Base-by-base conservation (phyloP, 2,329 filamentous ascomycete species). In the Penicillium thymicola region DNA sequence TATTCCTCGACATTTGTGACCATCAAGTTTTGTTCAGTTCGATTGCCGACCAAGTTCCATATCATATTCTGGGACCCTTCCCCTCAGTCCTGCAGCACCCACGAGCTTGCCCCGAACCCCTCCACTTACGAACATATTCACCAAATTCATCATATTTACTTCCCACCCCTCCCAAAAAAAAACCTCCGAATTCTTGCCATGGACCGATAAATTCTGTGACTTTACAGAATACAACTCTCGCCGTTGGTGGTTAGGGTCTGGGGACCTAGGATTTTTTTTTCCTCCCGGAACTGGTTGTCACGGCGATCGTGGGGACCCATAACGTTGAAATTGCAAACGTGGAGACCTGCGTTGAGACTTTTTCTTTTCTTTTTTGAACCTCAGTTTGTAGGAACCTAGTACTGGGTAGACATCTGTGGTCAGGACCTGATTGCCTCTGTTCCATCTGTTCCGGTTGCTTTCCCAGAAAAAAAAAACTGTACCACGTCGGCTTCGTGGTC, bases 181-280 rank as follows among this genome's bases (percentile, higher is more conserved):
- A 48, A 28, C 27, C 21, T 16, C 41, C 41, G 52, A 51, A n/a
- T 23, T 30, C 23, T 64, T 62, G 64, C 51, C 66, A 72, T 72
- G 70, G 62, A 65, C 59, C 66, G 71, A 49, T 72, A 67, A 64
- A 44, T 50, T 54, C 58, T 55, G 54, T 51, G 49, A 46, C 55
- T 51, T 28, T 7, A 54, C 60, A 60, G 59, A 61, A 55, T 63
- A 58, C 54, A 63, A 54, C 57, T 62, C 52, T 53, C 18, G 16
- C 60, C 56, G 65, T 65, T 55, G 59, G 49, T 44, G 49, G 38
- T 51, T 44, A 61, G 64, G 64, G 64, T 55, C 55, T 53, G 53
- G 59, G 59, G 59, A 56, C 43, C 52, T 54, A 27, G 54, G 51
- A n/a, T 32, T 41, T 48, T 51, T 51, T 52, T 55, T 49, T 49